phyloP scores from a whole-genome alignment of 2,329 filamentous ascomycete genomes.

The Pezizomycotina sp. region DNA sequence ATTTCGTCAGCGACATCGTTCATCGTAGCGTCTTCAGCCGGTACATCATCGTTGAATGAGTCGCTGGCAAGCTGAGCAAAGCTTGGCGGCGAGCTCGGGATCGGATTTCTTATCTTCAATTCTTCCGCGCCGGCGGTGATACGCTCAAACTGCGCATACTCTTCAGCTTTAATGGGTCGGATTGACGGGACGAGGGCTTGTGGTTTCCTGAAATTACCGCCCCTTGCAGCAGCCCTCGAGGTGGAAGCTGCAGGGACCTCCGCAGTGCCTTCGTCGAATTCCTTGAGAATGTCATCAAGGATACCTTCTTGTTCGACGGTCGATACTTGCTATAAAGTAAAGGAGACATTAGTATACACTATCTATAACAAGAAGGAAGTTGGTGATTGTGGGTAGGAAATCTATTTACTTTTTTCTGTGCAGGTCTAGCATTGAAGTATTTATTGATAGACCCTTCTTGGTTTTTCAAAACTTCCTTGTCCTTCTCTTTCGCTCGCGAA shows the following conservation, averaged over 20 bases:
- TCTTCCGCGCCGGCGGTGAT: background rate
- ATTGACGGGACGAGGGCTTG: too few relatives aligned
- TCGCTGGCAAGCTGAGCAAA: background rate
- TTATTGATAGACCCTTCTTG: conserved; percentile 85
- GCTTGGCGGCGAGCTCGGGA: conserved; percentile 23
- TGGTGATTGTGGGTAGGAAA: background rate
- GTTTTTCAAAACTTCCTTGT: conserved; percentile 67
- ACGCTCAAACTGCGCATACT: conserved; percentile 5
- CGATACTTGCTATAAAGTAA: conserved; percentile 6
- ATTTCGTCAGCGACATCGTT: conserved; percentile 13
- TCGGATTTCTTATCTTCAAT: conserved; percentile 28
- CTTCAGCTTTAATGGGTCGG: conserved; percentile 9
- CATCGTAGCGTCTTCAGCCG: background rate
- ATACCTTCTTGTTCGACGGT: conserved; percentile 83
- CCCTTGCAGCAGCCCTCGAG: too few relatives aligned
- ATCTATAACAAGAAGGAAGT: conserved; percentile 5
- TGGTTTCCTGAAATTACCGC: too few relatives aligned
- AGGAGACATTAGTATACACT: too few relatives aligned
- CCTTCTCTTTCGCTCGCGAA: conserved; percentile 77
- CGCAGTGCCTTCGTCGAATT: conserved; percentile 47
- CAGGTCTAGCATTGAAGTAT: conserved; percentile 70
- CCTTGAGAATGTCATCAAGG: conserved; percentile 64
- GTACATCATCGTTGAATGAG: conserved; percentile 1
- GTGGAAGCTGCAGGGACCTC: too few relatives aligned
- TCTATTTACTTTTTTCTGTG: conserved; percentile 48